Percentiles rank a stretch among this genome's conserved stretches.
Evolutionary conservation across 1,284 basidiomycete genomes (phyloP).

Genomic region (Malassezia equina): DNA sequence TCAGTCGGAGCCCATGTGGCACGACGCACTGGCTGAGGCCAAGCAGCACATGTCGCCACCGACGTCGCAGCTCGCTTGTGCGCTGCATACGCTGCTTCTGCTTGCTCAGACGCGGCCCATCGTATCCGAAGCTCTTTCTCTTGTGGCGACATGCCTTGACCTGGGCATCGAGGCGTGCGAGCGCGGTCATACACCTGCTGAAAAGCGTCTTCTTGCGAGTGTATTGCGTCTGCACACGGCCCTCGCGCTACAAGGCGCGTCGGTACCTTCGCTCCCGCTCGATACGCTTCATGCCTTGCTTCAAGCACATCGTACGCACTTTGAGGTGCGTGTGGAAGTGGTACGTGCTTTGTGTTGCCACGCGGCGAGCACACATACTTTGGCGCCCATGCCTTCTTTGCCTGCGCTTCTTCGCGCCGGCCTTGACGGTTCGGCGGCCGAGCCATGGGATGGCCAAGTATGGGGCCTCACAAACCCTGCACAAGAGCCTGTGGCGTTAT

Average conservation of each 20-base stretch:
- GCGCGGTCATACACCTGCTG: background rate
- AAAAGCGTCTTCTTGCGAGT: background rate
- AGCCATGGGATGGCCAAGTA: slow-evolving; percentile 13
- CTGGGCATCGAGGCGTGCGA: background rate
- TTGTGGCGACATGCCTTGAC: background rate
- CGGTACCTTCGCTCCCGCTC: background rate
- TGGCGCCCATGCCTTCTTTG: background rate
- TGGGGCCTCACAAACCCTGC: background rate
- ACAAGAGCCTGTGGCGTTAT: slow-evolving; percentile 13
- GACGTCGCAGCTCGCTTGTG: background rate
- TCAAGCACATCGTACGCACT: background rate
- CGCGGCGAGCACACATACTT: background rate
- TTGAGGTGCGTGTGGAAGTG: background rate
- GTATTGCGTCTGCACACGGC: background rate
- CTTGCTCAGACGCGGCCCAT: background rate
- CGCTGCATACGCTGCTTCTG: background rate
- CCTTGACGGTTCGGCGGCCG: background rate
- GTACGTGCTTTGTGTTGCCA: background rate
- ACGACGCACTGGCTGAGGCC: background rate
- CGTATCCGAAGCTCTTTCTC: background rate
- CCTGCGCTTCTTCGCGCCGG: background rate
- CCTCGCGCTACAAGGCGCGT: background rate
- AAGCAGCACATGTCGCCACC: background rate
- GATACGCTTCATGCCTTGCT: background rate
- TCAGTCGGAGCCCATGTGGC: background rate